A percentile compares a stretch with the other conserved stretches of the same genome.
Conservation (phyloP, 1,284 basidiomycete genomes). For the Violaceomyces palustris region DNA sequence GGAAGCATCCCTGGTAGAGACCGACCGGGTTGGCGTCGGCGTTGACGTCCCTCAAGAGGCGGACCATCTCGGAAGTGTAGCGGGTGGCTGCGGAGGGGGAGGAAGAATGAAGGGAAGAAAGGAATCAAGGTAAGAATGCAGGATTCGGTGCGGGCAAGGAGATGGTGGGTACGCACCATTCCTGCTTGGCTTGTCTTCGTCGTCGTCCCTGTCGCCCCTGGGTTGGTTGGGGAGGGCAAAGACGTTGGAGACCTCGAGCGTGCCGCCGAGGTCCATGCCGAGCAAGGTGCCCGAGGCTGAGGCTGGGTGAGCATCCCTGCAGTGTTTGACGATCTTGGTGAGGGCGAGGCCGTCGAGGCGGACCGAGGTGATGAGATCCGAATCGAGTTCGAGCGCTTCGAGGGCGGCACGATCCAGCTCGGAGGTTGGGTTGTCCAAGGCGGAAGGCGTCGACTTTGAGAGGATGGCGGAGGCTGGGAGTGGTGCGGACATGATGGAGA, state of each 20-base stretch:
- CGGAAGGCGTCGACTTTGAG: too few relatives aligned
- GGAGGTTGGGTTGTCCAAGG: too few relatives aligned
- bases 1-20: conserved; percentile 96
- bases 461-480: too few relatives aligned
- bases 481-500: too few relatives aligned
- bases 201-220: conserved; percentile 40
- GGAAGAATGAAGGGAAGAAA: neutral
- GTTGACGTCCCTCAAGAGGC: conserved; percentile 82
- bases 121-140: neutral
- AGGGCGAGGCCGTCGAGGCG: conserved; percentile 49
- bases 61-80: conserved; percentile 80
- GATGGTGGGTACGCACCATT: conserved; percentile 6
- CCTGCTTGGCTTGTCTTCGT: conserved; percentile 41
- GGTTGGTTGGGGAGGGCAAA: conserved; percentile 43
- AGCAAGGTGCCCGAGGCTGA: conserved; percentile 46
- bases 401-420: conserved; percentile 30
- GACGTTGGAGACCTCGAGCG: conserved; percentile 48
- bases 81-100: conserved; percentile 37
- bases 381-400: conserved; percentile 43
- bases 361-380: conserved; percentile 43
- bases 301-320: conserved; percentile 47
- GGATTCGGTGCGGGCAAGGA: neutral
- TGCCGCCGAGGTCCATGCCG: conserved; percentile 48
- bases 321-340: conserved; percentile 53
- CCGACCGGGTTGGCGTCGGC: conserved; percentile 92